Percentiles rank a stretch among this genome's conserved stretches.
phyloP scores from a whole-genome alignment of 2,329 filamentous ascomycete species.

The Fusarium acutatum region DNA sequence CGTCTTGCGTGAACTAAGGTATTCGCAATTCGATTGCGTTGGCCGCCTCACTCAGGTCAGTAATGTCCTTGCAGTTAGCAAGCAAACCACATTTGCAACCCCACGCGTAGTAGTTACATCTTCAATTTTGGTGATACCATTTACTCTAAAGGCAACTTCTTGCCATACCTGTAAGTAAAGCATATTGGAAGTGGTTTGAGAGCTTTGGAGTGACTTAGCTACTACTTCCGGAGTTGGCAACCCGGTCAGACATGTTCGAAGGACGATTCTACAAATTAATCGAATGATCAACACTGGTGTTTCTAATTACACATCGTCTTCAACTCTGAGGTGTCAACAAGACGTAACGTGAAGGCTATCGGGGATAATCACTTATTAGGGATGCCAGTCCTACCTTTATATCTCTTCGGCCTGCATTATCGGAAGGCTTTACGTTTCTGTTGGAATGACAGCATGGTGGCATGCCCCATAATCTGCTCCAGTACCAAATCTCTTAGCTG shows the following conservation, averaged over 20 bases:
- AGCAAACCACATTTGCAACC: background rate
- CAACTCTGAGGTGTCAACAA: background rate
- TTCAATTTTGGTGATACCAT: background rate
- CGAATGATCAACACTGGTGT: background rate
- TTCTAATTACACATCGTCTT: background rate
- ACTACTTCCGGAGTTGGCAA: background rate
- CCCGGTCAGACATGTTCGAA: background rate
- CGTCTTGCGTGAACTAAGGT: background rate
- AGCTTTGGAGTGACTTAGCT: no score
- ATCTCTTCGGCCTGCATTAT: background rate
- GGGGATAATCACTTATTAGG: accelerated
- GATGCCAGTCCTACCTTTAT: background rate
- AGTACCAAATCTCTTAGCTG: background rate
- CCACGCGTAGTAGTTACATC: background rate
- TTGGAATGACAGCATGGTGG: background rate
- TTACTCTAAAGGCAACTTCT: background rate
- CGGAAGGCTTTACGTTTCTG: background rate
- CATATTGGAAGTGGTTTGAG: background rate
- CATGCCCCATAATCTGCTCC: background rate
- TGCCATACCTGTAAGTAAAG: background rate
- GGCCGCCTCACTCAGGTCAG: background rate
- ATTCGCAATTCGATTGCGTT: background rate
- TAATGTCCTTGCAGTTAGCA: background rate
- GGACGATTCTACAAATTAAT: background rate
- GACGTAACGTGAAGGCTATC: accelerated